Conservation (phyloP, 306 rosid genomes). For the Quercus robur region DNA sequence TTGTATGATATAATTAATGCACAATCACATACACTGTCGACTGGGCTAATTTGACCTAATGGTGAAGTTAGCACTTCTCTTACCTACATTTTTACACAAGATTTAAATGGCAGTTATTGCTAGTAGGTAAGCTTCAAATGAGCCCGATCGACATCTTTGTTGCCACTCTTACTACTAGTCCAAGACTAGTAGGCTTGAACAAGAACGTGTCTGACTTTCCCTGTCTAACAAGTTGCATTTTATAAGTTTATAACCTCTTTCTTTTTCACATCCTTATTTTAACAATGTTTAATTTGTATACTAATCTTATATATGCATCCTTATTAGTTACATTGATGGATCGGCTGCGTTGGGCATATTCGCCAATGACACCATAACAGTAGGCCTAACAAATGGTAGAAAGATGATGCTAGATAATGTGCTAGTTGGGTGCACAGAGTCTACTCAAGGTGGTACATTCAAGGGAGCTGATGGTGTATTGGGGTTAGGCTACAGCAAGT, state of each 20-base stretch:
- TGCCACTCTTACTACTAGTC: too few species aligned
- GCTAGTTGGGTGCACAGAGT: slow-evolving; percentile 67
- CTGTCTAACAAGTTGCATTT: neutral
- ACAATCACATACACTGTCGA: neutral
- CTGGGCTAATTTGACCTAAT: slow-evolving; percentile 7
- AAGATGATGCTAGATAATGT: slow-evolving; percentile 30
- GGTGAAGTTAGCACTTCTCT: slow-evolving; percentile 39
- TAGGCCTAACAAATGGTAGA: slow-evolving; percentile 39
- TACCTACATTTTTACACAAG: slow-evolving; percentile 47
- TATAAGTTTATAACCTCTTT: neutral
- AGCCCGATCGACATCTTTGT: slow-evolving; percentile 40
- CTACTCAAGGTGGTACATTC: slow-evolving; percentile 17
- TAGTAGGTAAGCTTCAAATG: slow-evolving; percentile 60
- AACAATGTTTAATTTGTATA: slow-evolving; percentile 9
- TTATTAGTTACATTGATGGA: slow-evolving; percentile 58
- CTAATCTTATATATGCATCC: neutral
- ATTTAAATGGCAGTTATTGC: slow-evolving; percentile 59
- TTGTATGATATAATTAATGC: too few species aligned
- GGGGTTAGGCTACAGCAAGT: slow-evolving; percentile 48
- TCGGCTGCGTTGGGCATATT: slow-evolving; percentile 58
- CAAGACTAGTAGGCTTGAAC: neutral
- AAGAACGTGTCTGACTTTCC: too few species aligned
- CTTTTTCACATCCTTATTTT: neutral
- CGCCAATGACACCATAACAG: slow-evolving; percentile 58
- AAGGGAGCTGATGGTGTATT: slow-evolving; percentile 55